Evolutionary conservation across 306 rosid genomes (phyloP), one percentile per base, ranked within the genome.

Genomic region (Castanopsis chinensis): DNA sequence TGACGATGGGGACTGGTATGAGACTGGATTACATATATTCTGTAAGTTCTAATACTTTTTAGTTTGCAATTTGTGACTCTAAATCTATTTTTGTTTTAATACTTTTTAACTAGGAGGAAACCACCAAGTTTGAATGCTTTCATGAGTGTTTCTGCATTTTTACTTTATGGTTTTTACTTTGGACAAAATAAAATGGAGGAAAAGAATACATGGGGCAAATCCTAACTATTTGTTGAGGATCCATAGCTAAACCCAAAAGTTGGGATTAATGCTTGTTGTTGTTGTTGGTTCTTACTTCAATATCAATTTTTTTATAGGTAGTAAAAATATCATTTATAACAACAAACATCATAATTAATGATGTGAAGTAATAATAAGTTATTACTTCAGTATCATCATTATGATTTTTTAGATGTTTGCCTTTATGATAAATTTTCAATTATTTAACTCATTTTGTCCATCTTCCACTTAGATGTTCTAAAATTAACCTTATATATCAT

Each of bases 1-100:
- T 85, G 76, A 91, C 12, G 97, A 92, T 80, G 99, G 99, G 80
- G 99, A 95, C 75, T 92, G 98, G 98, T 95, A 91, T 20, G 99
- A 95, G 86, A 95, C 99, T 20, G 99, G 99, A 79, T 88, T 95
- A 43, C 99, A 95, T 81, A 95, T 95, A 82, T 95, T 95, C 83
- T 95, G 99, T 95, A 87, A 90, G 98, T 86, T 84, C 41, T 67
- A 70, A 57, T 78, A 58, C 33, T 52, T 52, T 79, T 14, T 57
- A 59, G 6, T 55, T 21, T 74, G 56, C 72, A 18, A 8, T 67
- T 67, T 2, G 2, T 19, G 49, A 67, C 52, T 59, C 13, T 49
- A 59, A 67, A n/a, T 65, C 25, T 55, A 15, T 67, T 17, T 43
- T 35, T 67, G n/a, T 18, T 67, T 35, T 25, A 67, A 11, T 67